phyloP scores from a whole-genome alignment of 73 alveolate genomes.

The Tetrahymena malaccensis region DNA sequence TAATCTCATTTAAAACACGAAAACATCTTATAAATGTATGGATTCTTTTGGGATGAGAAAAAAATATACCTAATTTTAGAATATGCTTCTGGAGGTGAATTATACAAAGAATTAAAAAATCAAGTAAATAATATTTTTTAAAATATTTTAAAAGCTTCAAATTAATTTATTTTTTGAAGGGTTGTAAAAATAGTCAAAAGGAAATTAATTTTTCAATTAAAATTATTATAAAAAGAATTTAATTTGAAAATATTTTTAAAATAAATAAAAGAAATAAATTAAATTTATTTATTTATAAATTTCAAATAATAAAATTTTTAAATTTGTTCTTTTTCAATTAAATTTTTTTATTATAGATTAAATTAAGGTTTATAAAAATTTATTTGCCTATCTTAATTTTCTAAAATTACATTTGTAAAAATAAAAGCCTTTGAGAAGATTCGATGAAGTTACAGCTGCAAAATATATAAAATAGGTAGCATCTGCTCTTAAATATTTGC shows the following conservation, averaged over 20 bases:
- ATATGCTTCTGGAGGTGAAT: conserved; percentile 79
- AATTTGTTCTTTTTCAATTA: too few species aligned
- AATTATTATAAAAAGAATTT: too few species aligned
- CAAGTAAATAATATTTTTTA: not conserved
- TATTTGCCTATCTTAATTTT: too few species aligned
- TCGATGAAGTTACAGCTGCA: conserved; percentile 58
- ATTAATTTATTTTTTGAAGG: not conserved
- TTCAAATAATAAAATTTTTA: too few species aligned
- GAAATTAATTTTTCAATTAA: too few species aligned
- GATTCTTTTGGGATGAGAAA: conserved; percentile 74
- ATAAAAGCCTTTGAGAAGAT: conserved; percentile 19
- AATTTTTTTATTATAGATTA: too few species aligned
- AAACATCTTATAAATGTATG: conserved; percentile 65
- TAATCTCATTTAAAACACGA: conserved; percentile 68
- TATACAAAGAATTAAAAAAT: conserved; percentile 40
- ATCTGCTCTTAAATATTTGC: conserved; percentile 60
- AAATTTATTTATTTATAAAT: too few species aligned
- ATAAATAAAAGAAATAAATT: too few species aligned
- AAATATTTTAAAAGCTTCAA: not conserved
- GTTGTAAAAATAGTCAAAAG: too few species aligned
- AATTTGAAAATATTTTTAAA: too few species aligned
- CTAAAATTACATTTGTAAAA: too few species aligned
- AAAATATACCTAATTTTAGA: conserved; percentile 70
- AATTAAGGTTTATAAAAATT: too few species aligned
- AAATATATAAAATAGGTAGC: conserved; percentile 50